These are phyloP conservation scores for Trypanosoma cruzi DNA, from an alignment of 208 protist species.

Conservation along the genomic window DNA sequence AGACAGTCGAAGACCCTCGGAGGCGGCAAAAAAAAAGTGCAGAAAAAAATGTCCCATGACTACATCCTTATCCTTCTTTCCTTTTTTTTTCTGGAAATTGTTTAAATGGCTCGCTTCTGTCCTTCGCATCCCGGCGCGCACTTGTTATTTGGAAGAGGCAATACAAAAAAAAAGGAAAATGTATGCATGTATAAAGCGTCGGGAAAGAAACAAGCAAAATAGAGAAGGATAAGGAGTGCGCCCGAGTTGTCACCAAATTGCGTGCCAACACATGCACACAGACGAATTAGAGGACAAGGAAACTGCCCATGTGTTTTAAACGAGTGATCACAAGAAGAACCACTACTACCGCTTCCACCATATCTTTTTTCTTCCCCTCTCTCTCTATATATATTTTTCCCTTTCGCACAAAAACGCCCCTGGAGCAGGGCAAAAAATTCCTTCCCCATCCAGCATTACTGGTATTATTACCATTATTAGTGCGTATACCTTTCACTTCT, in stretches of 20 bases:
- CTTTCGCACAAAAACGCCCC: neutral
- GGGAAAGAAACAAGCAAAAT: neutral
- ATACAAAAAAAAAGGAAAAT: neutral
- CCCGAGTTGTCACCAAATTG: neutral
- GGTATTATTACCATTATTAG: neutral
- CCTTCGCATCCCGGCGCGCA: neutral
- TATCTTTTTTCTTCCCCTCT: neutral
- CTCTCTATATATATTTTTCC: neutral
- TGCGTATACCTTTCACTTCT: neutral
- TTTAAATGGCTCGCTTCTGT: neutral
- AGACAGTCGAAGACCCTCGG: neutral
- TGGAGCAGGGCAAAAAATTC: neutral
- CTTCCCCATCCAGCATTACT: neutral
- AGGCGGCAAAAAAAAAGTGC: slow-evolving; percentile 1
- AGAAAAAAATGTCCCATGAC: neutral
- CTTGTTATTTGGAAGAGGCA: neutral
- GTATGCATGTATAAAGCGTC: neutral
- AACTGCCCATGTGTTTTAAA: neutral
- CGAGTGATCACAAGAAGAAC: neutral
- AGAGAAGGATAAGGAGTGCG: neutral
- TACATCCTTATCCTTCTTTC: neutral
- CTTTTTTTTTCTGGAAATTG: neutral
- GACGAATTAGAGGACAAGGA: neutral
- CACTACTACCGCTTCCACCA: neutral
- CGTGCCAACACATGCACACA: neutral